These are phyloP conservation scores for Penicillium chermesinum DNA, from an alignment of 495 filamentous ascomycete species.

Conservation along the genomic window DNA sequence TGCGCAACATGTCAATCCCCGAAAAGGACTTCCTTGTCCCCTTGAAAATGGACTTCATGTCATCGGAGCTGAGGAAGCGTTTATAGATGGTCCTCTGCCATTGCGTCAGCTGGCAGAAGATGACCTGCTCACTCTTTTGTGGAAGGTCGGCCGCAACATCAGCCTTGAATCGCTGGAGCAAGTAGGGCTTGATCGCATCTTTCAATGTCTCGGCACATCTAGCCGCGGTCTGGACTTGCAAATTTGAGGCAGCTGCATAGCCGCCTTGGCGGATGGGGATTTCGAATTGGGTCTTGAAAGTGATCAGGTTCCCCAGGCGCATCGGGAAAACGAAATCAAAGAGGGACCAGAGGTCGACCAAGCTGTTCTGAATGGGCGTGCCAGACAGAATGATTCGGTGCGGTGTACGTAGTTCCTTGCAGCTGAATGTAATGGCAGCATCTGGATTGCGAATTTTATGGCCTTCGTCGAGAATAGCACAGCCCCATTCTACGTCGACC, in stretches of 20 bases:
- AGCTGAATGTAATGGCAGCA: slow-evolving; percentile 82
- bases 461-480: slow-evolving; percentile 92
- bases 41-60: slow-evolving; percentile 71
- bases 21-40: slow-evolving; percentile 74
- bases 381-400: slow-evolving; percentile 92
- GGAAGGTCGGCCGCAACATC: slow-evolving; percentile 92
- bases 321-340: slow-evolving; percentile 97
- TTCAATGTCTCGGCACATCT: slow-evolving; percentile 88
- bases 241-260: slow-evolving; percentile 87
- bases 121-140: slow-evolving; percentile 88
- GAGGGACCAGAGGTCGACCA: slow-evolving; percentile 92
- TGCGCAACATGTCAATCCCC: slow-evolving; percentile 86
- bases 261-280: slow-evolving; percentile 86
- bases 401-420: slow-evolving; percentile 81
- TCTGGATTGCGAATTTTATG: slow-evolving; percentile 98
- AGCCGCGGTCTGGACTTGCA: slow-evolving; percentile 86
- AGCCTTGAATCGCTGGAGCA: slow-evolving; percentile 88
- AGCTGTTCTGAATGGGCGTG: slow-evolving; percentile 96
- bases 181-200: slow-evolving; percentile 83
- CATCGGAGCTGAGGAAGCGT: slow-evolving; percentile 72
- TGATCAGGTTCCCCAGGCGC: slow-evolving; percentile 85
- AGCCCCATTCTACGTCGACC: slow-evolving; percentile 80
- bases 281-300: slow-evolving; percentile 85
- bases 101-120: slow-evolving; percentile 87
- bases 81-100: slow-evolving; percentile 72